phyloP scores from a whole-genome alignment of 129 eudicot genomes.

The Helichrysum umbraculigerum region DNA sequence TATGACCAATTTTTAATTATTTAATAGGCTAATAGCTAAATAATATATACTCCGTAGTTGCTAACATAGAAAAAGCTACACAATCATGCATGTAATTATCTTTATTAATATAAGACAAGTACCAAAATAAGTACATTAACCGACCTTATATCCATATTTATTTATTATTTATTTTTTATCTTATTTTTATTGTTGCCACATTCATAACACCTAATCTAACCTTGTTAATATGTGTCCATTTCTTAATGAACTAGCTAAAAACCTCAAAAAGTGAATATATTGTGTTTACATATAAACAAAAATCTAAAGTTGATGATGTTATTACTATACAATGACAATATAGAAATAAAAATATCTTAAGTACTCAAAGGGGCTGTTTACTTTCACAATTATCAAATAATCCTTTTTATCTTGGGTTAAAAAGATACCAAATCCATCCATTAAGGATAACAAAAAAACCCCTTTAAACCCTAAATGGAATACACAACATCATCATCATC shows the following conservation, averaged over 20 bases:
- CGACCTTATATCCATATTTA: too few relatives aligned
- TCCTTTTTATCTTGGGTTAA: constrained; percentile 23
- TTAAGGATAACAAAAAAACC: constrained; percentile 38
- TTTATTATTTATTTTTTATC: too few relatives aligned
- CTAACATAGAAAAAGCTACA: background rate
- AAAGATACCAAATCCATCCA: constrained; percentile 43
- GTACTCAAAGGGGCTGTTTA: constrained; percentile 19
- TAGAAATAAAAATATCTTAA: constrained; percentile 14
- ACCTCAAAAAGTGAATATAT: background rate
- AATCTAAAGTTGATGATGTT: constrained; percentile 16
- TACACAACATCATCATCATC: constrained; percentile 22
- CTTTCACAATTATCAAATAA: constrained; percentile 22
- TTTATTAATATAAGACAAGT: too few relatives aligned
- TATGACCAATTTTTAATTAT: too few relatives aligned
- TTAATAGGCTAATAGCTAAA: too few relatives aligned
- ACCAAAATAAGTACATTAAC: background rate
- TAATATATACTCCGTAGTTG: background rate
- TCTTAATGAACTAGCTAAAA: background rate
- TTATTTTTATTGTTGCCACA: too few relatives aligned
- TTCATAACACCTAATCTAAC: too few relatives aligned
- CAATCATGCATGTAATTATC: background rate
- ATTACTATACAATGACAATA: constrained; percentile 26
- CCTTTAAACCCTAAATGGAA: constrained; percentile 25
- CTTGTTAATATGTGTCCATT: too few relatives aligned
- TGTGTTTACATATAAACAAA: constrained; percentile 19